These are phyloP conservation scores for Diplosphaera chodatii DNA, from an alignment of 139 green algal species.

Conservation along the genomic window DNA sequence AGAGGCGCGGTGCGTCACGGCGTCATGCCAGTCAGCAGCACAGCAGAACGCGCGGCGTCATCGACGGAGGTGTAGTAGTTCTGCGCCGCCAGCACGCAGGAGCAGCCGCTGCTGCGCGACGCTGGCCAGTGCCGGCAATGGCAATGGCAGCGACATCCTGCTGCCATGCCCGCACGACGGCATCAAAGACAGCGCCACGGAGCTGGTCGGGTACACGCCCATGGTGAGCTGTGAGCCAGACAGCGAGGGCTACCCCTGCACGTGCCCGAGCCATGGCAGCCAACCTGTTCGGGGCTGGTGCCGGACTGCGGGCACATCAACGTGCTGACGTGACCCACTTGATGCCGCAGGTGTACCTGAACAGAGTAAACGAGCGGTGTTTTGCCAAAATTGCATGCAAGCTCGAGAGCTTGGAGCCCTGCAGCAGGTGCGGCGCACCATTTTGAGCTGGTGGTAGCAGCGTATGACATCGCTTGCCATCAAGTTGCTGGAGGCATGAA, in stretches of 20 bases:
- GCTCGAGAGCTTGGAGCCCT: constrained; percentile 92
- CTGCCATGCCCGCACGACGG: constrained; percentile 1
- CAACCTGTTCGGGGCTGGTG: too few species aligned
- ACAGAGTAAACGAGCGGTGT: constrained; percentile 68
- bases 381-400: constrained; percentile 80
- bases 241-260: too few species aligned
- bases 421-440: constrained; percentile 36
- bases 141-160: neutral
- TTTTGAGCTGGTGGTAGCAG: too few species aligned
- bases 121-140: neutral
- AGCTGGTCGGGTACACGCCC: constrained; percentile 74
- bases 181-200: constrained; percentile 38
- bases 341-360: constrained; percentile 73
- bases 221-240: too few species aligned
- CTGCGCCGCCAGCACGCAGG: too few species aligned
- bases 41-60: neutral
- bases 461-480: too few species aligned
- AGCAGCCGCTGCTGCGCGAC: neutral
- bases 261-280: too few species aligned
- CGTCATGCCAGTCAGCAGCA: neutral
- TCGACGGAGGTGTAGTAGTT: neutral
- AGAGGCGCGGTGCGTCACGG: neutral
- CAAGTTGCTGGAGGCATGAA: too few species aligned
- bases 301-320: too few species aligned
- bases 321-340: too few species aligned